Base-by-base conservation (phyloP, 805 yeast species). In the Ogataea philodendri region DNA sequence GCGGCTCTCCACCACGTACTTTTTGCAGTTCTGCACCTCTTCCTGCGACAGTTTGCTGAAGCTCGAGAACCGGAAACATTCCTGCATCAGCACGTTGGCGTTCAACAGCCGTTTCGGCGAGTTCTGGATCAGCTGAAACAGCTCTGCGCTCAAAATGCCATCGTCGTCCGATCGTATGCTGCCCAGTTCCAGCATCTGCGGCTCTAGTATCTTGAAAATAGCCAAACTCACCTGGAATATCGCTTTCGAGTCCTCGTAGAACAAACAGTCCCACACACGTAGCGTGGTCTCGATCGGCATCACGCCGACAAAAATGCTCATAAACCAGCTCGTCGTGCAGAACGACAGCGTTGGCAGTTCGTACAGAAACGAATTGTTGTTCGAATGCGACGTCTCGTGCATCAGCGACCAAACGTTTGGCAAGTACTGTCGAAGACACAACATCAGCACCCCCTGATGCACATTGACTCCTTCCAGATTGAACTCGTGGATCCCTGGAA, bases 301-400 rank as follows among this genome's bases (percentile, higher is more conserved):
- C 1, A 82, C 78, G 0, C 95, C 96, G 22, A 93, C 87, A 61
- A 84, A 93, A n/a, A 86, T 75, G 51, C 96, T 84, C 97, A 93
- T 90, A 55, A 93, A 93, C 98, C 98, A 93, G 36, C 95, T 80
- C 0, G 96, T 90, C 1, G 97, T 93, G 48, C 95, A 93, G 29
- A 93, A 69, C 1, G 96, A 84, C 4, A 93, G 74, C 2, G 97
- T 95, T 1, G 98, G 97, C 27, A 89, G 63, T 47, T 83, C 81
- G 10, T 76, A 70, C 20, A 90, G 68, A 85, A 79, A 52, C 72
- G 69, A 49, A 60, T 54, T 53, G 34, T 46, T 51, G 31, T 41
- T 41, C 19, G 35, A 15, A 22, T 36, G 34, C 17, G 43, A 41
- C 9, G 23, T 36, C 13, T 53, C 57, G 16, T 72, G 72, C 17